These are phyloP conservation scores for Filosporella fistucella DNA, from an alignment of 495 filamentous ascomycete genomes.

Conservation along the genomic window DNA sequence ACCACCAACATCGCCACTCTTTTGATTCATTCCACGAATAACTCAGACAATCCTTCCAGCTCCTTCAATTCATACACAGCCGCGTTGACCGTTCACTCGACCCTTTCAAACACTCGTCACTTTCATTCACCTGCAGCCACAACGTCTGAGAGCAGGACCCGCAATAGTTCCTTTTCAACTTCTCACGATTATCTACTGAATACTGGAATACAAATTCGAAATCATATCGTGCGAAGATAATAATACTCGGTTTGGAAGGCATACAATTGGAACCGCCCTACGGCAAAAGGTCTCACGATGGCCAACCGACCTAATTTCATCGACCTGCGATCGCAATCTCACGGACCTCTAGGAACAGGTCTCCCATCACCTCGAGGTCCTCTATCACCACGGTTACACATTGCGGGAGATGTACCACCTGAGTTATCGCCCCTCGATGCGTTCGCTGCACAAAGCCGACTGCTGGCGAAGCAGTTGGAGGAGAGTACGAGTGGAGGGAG, in stretches of 20 bases:
- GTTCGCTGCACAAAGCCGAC: constrained; percentile 80
- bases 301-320: constrained; percentile 52
- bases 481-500: constrained; percentile 56
- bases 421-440: constrained; percentile 93
- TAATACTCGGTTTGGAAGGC: neutral
- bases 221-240: neutral
- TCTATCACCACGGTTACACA: constrained; percentile 68
- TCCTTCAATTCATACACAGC: constrained; percentile 5
- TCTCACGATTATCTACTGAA: neutral
- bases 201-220: neutral
- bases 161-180: neutral
- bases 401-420: constrained; percentile 83
- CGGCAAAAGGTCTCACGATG: constrained; percentile 32
- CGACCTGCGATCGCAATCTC: constrained; percentile 60
- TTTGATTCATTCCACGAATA: constrained; percentile 3
- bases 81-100: neutral
- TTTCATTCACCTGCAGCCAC: constrained; percentile 12
- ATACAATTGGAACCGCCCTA: neutral
- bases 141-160: constrained; percentile 9
- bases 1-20: constrained; percentile 2
- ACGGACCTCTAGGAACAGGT: constrained; percentile 41
- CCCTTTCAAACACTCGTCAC: constrained; percentile 3
- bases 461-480: constrained; percentile 83
- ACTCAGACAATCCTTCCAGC: constrained; percentile 1
- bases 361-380: constrained; percentile 39